Evolutionary conservation across 257 asterid species (phyloP).

Genomic region (Jaltomata sinuosa): DNA sequence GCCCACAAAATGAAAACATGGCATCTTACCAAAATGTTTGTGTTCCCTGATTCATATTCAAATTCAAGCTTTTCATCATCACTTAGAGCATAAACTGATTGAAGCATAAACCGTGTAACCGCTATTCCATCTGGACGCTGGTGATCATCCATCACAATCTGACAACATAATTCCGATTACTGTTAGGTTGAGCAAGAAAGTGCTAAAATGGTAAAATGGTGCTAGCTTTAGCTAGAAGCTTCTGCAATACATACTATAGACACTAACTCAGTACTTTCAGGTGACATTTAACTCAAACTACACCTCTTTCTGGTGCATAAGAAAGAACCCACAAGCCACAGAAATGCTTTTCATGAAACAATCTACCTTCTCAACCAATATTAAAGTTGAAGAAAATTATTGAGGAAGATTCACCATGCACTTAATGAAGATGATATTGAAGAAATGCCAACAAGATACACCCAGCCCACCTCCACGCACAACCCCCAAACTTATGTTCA

Average conservation of each 20-base stretch:
- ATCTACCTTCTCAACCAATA: not conserved
- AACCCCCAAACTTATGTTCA: not conserved
- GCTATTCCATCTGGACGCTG: slow-evolving; percentile 95
- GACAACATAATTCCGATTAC: slow-evolving; percentile 15
- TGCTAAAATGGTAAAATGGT: not conserved
- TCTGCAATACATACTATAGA: not conserved
- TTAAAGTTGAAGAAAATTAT: not conserved
- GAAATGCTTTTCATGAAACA: not conserved
- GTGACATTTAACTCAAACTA: not conserved
- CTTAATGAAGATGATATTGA: not conserved
- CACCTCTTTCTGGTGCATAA: not conserved
- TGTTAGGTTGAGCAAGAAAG: slow-evolving; percentile 2
- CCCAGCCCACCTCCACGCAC: not conserved
- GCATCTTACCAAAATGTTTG: slow-evolving; percentile 60
- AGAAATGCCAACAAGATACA: not conserved
- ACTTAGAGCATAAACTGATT: slow-evolving; percentile 70
- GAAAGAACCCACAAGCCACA: not conserved
- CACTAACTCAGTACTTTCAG: not conserved
- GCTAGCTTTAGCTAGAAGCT: not conserved
- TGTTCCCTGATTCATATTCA: slow-evolving; percentile 95
- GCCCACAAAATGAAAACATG: not conserved
- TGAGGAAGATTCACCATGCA: not conserved
- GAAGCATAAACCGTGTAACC: slow-evolving; percentile 78
- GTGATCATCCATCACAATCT: slow-evolving; percentile 99
- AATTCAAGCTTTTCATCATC: slow-evolving; percentile 94